These are phyloP conservation scores for Clohesyomyces aquaticus DNA, from an alignment of 495 filamentous ascomycete species.

Conservation along the genomic window DNA sequence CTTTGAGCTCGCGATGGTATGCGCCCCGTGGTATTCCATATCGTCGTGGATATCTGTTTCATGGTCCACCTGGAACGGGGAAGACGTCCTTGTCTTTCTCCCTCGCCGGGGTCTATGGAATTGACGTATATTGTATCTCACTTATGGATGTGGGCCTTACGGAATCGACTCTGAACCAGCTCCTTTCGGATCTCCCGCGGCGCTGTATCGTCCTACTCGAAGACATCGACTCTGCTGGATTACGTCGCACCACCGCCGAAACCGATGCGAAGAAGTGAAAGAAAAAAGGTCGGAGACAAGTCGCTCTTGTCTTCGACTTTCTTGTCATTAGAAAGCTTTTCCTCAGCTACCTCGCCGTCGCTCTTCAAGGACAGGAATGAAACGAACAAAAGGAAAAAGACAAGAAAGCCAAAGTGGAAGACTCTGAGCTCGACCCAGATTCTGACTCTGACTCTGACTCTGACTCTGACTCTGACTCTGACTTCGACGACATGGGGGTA, in stretches of 20 bases:
- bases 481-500: too few species aligned
- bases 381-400: too few species aligned
- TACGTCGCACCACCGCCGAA: constrained; percentile 57
- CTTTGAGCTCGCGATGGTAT: constrained; percentile 72
- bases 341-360: too few species aligned
- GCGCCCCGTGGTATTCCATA: constrained; percentile 63
- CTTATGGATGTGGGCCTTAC: constrained; percentile 64
- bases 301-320: too few species aligned
- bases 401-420: too few species aligned
- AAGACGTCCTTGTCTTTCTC: constrained; percentile 57
- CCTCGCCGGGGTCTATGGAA: constrained; percentile 69
- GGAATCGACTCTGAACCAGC: constrained; percentile 69
- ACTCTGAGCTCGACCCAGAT: too few species aligned
- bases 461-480: too few species aligned
- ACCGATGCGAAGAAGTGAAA: too few species aligned
- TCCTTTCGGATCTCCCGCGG: constrained; percentile 71
- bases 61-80: constrained; percentile 50
- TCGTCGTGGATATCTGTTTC: constrained; percentile 50
- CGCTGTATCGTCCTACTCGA: constrained; percentile 74
- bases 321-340: too few species aligned
- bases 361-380: too few species aligned
- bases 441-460: too few species aligned
- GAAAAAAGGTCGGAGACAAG: too few species aligned
- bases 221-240: constrained; percentile 71
- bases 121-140: constrained; percentile 71